Percentiles rank a stretch among this genome's conserved stretches.
These are phyloP conservation scores for Scutellaria minor DNA, from an alignment of 257 asterid genomes.

Conservation along the genomic window DNA sequence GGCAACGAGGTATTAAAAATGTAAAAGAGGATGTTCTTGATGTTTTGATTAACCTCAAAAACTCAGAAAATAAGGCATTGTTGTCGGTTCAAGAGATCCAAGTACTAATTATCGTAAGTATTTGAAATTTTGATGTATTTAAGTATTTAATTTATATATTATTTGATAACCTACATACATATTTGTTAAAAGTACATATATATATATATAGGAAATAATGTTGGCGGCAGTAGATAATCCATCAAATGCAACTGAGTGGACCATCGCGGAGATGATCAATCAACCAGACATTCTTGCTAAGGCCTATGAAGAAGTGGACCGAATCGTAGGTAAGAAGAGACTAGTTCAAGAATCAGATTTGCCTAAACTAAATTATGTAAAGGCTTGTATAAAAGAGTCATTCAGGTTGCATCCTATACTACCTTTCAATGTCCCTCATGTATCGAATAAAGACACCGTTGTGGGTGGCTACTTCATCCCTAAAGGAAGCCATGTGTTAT, in stretches of 20 bases:
- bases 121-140: neutral
- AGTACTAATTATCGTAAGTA: slow-evolving; percentile 41
- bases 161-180: too few relatives aligned
- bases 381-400: slow-evolving; percentile 41
- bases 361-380: slow-evolving; percentile 35
- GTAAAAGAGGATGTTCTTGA: slow-evolving; percentile 10
- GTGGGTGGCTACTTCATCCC: slow-evolving; percentile 45
- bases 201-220: slow-evolving; percentile 34
- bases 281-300: slow-evolving; percentile 31
- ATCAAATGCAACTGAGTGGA: slow-evolving; percentile 45
- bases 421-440: slow-evolving; percentile 42
- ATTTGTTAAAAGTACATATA: slow-evolving; percentile 30
- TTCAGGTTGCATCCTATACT: slow-evolving; percentile 40
- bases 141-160: neutral
- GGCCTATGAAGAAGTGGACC: slow-evolving; percentile 35
- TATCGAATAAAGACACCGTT: slow-evolving; percentile 27
- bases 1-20: slow-evolving; percentile 29
- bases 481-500: slow-evolving; percentile 40
- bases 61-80: slow-evolving; percentile 25
- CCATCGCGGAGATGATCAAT: slow-evolving; percentile 42
- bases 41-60: neutral
- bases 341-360: slow-evolving; percentile 47
- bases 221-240: slow-evolving; percentile 38
- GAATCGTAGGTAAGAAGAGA: slow-evolving; percentile 29
- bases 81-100: slow-evolving; percentile 40